phyloP scores from a whole-genome alignment of 768 basidiomycete species.

The Termitomyces eurrhizus region DNA sequence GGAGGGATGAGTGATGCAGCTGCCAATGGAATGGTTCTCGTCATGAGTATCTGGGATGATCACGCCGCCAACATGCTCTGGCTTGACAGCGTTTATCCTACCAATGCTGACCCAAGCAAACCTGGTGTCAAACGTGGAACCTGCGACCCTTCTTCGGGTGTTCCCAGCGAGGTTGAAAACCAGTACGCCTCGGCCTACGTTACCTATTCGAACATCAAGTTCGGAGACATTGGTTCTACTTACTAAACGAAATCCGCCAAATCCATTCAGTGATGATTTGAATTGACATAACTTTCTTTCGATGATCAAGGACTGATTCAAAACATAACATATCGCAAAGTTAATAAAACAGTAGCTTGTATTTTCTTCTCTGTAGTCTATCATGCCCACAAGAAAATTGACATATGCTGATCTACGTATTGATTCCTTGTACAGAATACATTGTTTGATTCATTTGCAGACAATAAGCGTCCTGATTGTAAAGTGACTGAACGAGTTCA shows the following conservation, averaged over 20 bases:
- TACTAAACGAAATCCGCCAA: neutral
- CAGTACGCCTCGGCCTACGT: neutral
- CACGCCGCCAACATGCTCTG: conserved; percentile 27
- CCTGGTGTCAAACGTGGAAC: neutral
- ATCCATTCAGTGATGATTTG: neutral
- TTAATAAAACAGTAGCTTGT: neutral
- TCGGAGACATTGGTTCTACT: neutral
- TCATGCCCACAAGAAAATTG: neutral
- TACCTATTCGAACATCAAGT: neutral
- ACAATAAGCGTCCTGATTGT: no score
- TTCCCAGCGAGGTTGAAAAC: neutral
- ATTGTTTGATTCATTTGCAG: no score
- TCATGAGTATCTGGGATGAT: conserved; percentile 41
- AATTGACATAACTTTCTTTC: neutral
- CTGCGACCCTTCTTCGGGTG: neutral
- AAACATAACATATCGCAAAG: neutral
- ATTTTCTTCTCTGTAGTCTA: neutral
- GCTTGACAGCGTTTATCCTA: conserved; percentile 29
- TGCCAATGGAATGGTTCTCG: conserved; percentile 39
- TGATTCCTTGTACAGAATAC: neutral
- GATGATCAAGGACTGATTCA: neutral
- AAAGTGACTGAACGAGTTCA: no score
- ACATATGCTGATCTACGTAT: neutral
- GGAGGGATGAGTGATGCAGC: conserved; percentile 36
- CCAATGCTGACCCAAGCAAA: conserved; percentile 4